A percentile compares a stretch with the other conserved stretches of the same genome.
Evolutionary conservation across 1,284 basidiomycete genomes (phyloP).

Genomic region (Bothia castanella): DNA sequence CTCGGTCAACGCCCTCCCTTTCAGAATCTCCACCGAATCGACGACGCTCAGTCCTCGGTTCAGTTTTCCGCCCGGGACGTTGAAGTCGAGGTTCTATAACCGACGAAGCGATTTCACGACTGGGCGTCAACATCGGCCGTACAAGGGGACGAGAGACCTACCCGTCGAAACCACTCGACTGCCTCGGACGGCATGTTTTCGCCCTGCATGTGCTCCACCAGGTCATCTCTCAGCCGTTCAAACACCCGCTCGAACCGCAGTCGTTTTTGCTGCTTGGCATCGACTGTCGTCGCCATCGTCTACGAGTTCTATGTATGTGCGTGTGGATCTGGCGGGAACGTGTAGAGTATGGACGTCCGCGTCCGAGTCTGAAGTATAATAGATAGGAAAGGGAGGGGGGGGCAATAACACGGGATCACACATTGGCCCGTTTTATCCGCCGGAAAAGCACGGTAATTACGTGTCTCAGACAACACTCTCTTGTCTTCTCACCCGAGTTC

Average conservation of each 20-base stretch:
- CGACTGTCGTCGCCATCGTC: constrained; percentile 12
- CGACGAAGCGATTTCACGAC: not conserved
- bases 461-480: not conserved
- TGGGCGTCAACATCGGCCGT: not conserved
- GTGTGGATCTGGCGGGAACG: no score
- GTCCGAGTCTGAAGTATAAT: no score
- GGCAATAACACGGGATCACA: no score
- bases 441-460: not conserved
- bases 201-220: constrained; percentile 45
- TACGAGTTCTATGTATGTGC: no score
- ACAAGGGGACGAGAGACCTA: constrained; percentile 28
- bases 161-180: constrained; percentile 58
- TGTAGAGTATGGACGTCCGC: no score
- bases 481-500: not conserved
- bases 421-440: not conserved
- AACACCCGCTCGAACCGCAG: constrained; percentile 31
- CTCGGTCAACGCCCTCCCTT: constrained; percentile 62
- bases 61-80: constrained; percentile 94
- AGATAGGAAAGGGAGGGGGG: no score
- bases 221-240: constrained; percentile 30
- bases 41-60: constrained; percentile 95
- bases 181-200: constrained; percentile 62
- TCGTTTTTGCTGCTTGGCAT: constrained; percentile 27
- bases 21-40: constrained; percentile 89
- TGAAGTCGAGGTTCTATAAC: constrained; percentile 83